Base-by-base conservation (phyloP, 371 early-diverging fungal genomes). In the Rhizopus stolonifer region DNA sequence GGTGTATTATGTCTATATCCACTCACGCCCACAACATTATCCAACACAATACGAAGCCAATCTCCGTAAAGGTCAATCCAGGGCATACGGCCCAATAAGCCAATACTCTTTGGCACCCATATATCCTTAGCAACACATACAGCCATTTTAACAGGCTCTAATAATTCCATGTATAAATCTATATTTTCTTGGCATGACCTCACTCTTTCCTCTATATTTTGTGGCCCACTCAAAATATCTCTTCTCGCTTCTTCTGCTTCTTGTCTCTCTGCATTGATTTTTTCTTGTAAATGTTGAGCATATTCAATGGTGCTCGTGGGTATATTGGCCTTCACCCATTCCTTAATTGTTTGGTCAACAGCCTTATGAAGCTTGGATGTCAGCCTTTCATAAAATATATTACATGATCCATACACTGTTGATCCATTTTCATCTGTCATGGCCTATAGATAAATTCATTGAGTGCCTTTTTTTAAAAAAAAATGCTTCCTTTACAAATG, bases 1-100 rank as follows among this genome's bases (percentile, higher is more conserved):
- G 54, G 57, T 17, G 56, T 50, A 36, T 71, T 56, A 52, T 71
- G 67, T 40, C 70, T 65, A n/a, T 70, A 61, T 2, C 79, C 80
- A 6, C 74, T 69, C 2, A 80, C 83, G 8, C 84, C 86, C 5
- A 83, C 74, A 17, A 84, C 74, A 2, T 83, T 77, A 19, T 80
- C 78, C 9, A 86, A 54, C 17, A 88, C 61, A 26, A 83, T 84
- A 26, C 82, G 70, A 7, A 90, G 54, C 93, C 93, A 92, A 54
- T 92, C 93, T 34, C 83, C 72, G 46, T 89, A 72, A 8, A 91
- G 49, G 49, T 88, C 83, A 44, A 84, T 79, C 82, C 88, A 90
- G 22, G 91, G 86, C 67, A 88, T 75, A 14, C 76, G 74, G 32
- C 90, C 87, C 24, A 90, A 54, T 10, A 92, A 58, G 0, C 93